Conservation (phyloP, 2,329 filamentous ascomycete genomes). For the Hypomyces rosellus region DNA sequence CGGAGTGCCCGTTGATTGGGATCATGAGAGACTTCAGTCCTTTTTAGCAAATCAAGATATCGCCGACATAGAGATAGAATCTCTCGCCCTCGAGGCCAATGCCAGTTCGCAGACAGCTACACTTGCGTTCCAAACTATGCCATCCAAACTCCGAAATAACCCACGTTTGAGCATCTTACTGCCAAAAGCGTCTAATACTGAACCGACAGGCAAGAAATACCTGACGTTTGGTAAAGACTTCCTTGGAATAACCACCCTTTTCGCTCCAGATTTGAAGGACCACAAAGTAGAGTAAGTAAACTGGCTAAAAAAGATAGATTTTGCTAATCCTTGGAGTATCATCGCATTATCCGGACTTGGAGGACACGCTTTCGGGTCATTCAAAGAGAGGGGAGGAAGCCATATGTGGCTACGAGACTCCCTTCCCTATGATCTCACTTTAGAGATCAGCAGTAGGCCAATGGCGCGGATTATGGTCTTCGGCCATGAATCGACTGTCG, state of each 20-base stretch:
- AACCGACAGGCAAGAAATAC: not conserved
- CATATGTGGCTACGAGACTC: constrained; percentile 27
- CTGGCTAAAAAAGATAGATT: not conserved
- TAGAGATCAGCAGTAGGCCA: not conserved
- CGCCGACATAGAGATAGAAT: not conserved
- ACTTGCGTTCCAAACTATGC: not conserved
- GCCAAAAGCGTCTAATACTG: not conserved
- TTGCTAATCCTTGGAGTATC: constrained; percentile 3
- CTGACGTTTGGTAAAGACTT: constrained; percentile 4
- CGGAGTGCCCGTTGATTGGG: constrained; percentile 1
- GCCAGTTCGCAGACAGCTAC: not conserved
- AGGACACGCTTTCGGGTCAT: constrained; percentile 25
- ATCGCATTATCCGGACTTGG: constrained; percentile 18
- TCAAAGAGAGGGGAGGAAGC: constrained; percentile 19
- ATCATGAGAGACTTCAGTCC: not conserved
- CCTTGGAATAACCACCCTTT: constrained; percentile 9
- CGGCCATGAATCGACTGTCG: constrained; percentile 20
- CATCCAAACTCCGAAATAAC: not conserved
- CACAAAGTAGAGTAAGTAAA: constrained; percentile 6
- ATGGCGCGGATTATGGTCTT: constrained; percentile 21
- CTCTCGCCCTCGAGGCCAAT: not conserved
- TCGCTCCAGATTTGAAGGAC: not conserved
- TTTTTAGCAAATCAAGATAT: not conserved
- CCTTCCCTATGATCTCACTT: constrained; percentile 17
- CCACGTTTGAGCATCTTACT: not conserved